phyloP scores from a whole-genome alignment of 768 basidiomycete species.

The Hortiboletus campestris region DNA sequence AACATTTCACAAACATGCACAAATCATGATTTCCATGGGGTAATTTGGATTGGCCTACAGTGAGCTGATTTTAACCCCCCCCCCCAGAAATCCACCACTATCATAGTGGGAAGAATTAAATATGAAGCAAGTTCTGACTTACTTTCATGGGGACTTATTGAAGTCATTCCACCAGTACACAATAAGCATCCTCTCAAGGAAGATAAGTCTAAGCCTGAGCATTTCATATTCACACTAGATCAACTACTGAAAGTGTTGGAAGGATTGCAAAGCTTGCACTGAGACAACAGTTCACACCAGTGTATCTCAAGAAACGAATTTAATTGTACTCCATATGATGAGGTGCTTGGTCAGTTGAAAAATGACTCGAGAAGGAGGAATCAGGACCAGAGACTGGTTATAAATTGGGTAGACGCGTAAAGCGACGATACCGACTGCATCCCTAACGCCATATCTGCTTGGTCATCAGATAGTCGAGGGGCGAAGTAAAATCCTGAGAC shows the following conservation, averaged over 20 bases:
- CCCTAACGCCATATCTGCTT: constrained; percentile 10
- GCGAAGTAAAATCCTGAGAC: constrained; percentile 92
- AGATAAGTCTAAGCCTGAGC: background rate
- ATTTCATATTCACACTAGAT: background rate
- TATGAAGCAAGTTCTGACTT: too few relatives aligned
- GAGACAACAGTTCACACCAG: constrained; percentile 20
- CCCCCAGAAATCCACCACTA: too few relatives aligned
- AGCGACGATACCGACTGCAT: constrained; percentile 3
- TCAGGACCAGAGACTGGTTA: constrained; percentile 16
- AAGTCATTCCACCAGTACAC: too few relatives aligned
- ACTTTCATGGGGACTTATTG: too few relatives aligned
- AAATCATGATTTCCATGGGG: too few relatives aligned
- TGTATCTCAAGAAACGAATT: constrained; percentile 18
- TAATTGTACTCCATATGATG: constrained; percentile 13
- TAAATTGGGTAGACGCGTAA: constrained; percentile 1
- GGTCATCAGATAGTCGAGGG: constrained; percentile 40
- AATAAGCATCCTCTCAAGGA: too few relatives aligned
- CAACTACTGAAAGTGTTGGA: constrained; percentile 35
- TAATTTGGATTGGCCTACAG: too few relatives aligned
- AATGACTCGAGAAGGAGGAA: background rate
- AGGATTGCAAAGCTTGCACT: constrained; percentile 56
- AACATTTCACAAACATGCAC: too few relatives aligned
- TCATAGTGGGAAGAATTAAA: too few relatives aligned
- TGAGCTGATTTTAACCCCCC: too few relatives aligned
- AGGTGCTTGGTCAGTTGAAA: background rate